A percentile compares a stretch with the other conserved stretches of the same genome.
phyloP scores from a whole-genome alignment of 1,284 basidiomycete genomes.

The Ceratobasidium papillatum region DNA sequence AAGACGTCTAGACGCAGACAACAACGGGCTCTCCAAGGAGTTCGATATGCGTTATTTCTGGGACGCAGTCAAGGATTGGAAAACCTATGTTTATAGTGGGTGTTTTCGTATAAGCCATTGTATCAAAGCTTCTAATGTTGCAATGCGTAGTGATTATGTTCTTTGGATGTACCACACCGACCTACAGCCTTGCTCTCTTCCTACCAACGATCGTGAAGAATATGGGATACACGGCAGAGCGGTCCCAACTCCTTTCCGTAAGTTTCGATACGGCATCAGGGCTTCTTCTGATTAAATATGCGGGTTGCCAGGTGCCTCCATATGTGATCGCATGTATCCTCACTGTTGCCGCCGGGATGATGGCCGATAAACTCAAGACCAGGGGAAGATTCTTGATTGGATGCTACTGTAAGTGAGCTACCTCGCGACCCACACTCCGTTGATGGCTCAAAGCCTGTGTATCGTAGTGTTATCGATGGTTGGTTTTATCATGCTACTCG shows the following conservation, averaged over 20 bases:
- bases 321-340: conserved; percentile 46
- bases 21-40: conserved; percentile 60
- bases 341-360: conserved; percentile 49
- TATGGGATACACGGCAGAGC: conserved; percentile 53
- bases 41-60: conserved; percentile 59
- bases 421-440: no score
- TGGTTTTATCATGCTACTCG: conserved; percentile 50
- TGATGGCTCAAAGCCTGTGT: no score
- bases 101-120: conserved; percentile 51
- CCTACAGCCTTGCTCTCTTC: conserved; percentile 59
- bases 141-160: conserved; percentile 28
- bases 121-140: neutral
- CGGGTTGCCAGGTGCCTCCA: conserved; percentile 7
- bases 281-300: neutral
- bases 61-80: conserved; percentile 63
- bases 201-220: conserved; percentile 63
- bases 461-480: conserved; percentile 47
- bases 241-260: conserved; percentile 45
- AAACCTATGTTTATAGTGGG: conserved; percentile 63
- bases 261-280: neutral
- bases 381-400: conserved; percentile 30
- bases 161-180: conserved; percentile 51
- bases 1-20: conserved; percentile 60
- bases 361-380: conserved; percentile 39
- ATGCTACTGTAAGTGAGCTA: conserved; percentile 16